A percentile compares a stretch with the other conserved stretches of the same genome.
Evolutionary conservation across 2,329 filamentous ascomycete species (phyloP).

Genomic region (Hymenoscyphus infarciens): DNA sequence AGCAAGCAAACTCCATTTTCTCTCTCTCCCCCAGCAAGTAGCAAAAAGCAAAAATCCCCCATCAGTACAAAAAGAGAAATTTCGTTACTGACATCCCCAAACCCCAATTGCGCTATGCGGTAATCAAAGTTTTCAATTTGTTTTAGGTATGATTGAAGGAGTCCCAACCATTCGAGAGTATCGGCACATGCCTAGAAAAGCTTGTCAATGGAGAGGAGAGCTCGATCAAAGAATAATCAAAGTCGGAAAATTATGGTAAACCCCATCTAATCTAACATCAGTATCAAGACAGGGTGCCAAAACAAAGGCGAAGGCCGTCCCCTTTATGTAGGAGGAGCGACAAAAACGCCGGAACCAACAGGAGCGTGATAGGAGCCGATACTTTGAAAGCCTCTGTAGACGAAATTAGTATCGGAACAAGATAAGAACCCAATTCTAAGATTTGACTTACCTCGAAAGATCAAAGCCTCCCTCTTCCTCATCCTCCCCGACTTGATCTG

Average conservation of each 20-base stretch:
- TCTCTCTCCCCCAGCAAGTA: background rate
- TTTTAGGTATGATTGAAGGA: too few relatives aligned
- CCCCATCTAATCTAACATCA: slow-evolving; percentile 1
- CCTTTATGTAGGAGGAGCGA: slow-evolving; percentile 9
- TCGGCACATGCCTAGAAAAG: background rate
- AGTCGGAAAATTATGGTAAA: background rate
- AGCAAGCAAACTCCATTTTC: background rate
- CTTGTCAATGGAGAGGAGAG: background rate
- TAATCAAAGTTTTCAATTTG: background rate
- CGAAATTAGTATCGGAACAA: slow-evolving; percentile 23
- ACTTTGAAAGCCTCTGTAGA: slow-evolving; percentile 54
- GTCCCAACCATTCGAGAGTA: too few relatives aligned
- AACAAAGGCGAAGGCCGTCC: background rate
- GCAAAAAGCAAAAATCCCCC: background rate
- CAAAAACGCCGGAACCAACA: slow-evolving; percentile 20
- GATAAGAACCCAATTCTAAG: background rate
- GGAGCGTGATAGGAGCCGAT: slow-evolving; percentile 57
- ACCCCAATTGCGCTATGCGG: background rate
- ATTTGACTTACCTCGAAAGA: slow-evolving; percentile 29
- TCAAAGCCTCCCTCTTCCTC: slow-evolving; percentile 34
- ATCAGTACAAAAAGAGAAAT: background rate
- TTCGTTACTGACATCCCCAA: background rate
- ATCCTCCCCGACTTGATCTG: slow-evolving; percentile 32
- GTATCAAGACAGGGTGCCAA: background rate
- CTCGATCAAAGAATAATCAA: background rate